Evolutionary conservation across 768 basidiomycete genomes (phyloP).

Genomic region (Crassisporium funariophilum): DNA sequence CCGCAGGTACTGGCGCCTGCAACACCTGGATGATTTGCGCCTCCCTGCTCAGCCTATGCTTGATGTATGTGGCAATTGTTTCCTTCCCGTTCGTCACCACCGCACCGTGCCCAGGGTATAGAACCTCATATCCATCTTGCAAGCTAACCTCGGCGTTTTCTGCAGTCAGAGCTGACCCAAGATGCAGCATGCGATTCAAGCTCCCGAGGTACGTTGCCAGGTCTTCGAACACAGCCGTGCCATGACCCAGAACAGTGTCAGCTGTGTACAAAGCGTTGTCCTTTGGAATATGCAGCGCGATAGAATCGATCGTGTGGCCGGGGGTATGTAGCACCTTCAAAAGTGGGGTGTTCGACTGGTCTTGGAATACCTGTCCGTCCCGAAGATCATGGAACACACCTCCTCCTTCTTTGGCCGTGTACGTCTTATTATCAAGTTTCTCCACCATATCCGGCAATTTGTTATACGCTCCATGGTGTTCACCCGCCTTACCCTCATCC

Average conservation of each 20-base stretch:
- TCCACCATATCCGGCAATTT: slow-evolving; percentile 42
- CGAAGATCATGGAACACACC: slow-evolving; percentile 56
- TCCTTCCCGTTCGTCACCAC: slow-evolving; percentile 64
- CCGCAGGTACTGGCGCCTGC: slow-evolving; percentile 32
- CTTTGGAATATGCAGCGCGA: slow-evolving; percentile 67
- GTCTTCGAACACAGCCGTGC: slow-evolving; percentile 88
- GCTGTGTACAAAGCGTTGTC: slow-evolving; percentile 85
- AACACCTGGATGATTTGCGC: slow-evolving; percentile 67
- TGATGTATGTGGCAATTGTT: slow-evolving; percentile 70
- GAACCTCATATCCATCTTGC: slow-evolving; percentile 35
- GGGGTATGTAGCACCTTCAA: slow-evolving; percentile 82
- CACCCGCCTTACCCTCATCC: slow-evolving; percentile 14
- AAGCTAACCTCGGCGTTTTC: slow-evolving; percentile 6
- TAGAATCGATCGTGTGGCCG: slow-evolving; percentile 88
- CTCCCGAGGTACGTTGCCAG: slow-evolving; percentile 69
- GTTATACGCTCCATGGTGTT: slow-evolving; percentile 28
- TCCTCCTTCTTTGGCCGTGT: slow-evolving; percentile 45
- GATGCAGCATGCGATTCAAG: slow-evolving; percentile 58
- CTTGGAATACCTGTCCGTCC: slow-evolving; percentile 53
- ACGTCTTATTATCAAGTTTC: slow-evolving; percentile 45
- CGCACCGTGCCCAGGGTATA: slow-evolving; percentile 94
- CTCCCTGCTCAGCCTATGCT: slow-evolving; percentile 82
- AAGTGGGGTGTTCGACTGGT: slow-evolving; percentile 29
- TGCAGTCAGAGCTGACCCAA: no score
- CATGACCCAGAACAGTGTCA: slow-evolving; percentile 89